Base-by-base conservation (phyloP, 2,329 filamentous ascomycete species). In the Fusarium transvaalense region DNA sequence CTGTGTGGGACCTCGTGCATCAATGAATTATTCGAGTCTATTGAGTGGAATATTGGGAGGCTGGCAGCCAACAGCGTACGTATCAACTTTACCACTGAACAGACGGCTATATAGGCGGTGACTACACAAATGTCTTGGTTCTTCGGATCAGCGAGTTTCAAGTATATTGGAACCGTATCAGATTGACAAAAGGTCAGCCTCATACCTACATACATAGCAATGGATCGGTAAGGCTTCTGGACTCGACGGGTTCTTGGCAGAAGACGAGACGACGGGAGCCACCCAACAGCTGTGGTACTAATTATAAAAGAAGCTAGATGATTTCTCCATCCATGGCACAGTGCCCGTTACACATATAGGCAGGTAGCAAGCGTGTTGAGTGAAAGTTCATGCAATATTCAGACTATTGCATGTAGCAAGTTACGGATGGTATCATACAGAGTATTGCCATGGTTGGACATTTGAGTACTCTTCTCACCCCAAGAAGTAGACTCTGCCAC, bases 1-100 rank as follows among this genome's bases (percentile, higher is more conserved):
- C 48, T 61, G 54, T 42, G 71, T 73, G 72, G 47, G 73, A 69
- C 52, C 66, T 66, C 10, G 23, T 38, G 68, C 61, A 48, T 42
- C 47, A 47, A 64, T 53, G 61, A 43, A 64, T 54, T 59, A 72
- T 25, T 64, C 58, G 66, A 70, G 64, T 50, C 51, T 50, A 61
- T 64, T 58, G 23, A 39, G 58, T 45, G 42, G 46, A 46, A 25
- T 21, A 46, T 53, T 17, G 23, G 25, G 19, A 51, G 41, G 54
- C 21, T 57, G 35, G 53, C 55, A 51, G 58, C 53, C 54, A 59
- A 50, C 55, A 34, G 51, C 51, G n/a, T 31, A 57, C 48, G 27
- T 31, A 52, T 53, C 25, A 38, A 37, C 21, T 27, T 38, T 15
- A 38, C 41, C 19, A 37, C 29, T 48, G 21, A 31, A 23, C 34